Conservation (phyloP, 257 asterid species). For the Petunia secreta region DNA sequence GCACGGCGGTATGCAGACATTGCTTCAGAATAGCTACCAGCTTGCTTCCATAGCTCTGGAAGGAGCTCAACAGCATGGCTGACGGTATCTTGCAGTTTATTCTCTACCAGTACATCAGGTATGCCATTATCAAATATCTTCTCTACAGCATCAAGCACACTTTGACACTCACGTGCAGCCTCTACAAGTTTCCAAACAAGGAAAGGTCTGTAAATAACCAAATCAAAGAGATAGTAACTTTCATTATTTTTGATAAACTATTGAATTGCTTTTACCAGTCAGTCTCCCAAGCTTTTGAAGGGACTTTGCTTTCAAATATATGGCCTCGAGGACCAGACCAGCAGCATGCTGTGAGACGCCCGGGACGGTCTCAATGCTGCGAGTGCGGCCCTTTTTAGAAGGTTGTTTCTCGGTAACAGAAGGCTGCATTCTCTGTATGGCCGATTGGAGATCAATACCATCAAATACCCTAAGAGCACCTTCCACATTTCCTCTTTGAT, state of each 20-base stretch:
- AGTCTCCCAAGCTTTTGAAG: constrained; percentile 92
- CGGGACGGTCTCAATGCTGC: constrained; percentile 53
- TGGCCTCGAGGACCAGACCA: constrained; percentile 90
- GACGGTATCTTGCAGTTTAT: constrained; percentile 90
- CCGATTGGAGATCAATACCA: constrained; percentile 95
- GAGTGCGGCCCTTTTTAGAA: constrained; percentile 75
- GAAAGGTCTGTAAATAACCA: constrained; percentile 34
- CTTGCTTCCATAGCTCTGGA: constrained; percentile 92
- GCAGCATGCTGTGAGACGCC: constrained; percentile 83
- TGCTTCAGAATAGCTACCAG: constrained; percentile 71
- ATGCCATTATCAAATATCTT: constrained; percentile 81
- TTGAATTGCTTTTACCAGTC: constrained; percentile 55
- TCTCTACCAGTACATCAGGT: constrained; percentile 77
- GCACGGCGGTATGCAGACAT: constrained; percentile 88
- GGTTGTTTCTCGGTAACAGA: constrained; percentile 61
- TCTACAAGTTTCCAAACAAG: constrained; percentile 61
- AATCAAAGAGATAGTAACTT: constrained; percentile 33
- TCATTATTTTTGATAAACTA: neutral
- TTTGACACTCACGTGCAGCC: constrained; percentile 90
- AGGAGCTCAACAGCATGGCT: constrained; percentile 95
- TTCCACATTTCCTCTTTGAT: constrained; percentile 97
- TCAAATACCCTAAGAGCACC: constrained; percentile 95
- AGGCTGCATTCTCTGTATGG: constrained; percentile 82
- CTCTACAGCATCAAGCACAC: constrained; percentile 96
- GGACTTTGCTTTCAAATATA: constrained; percentile 91